These are phyloP conservation scores for Fraxinus pennsylvanica DNA, from an alignment of 257 asterid species.

Conservation along the genomic window DNA sequence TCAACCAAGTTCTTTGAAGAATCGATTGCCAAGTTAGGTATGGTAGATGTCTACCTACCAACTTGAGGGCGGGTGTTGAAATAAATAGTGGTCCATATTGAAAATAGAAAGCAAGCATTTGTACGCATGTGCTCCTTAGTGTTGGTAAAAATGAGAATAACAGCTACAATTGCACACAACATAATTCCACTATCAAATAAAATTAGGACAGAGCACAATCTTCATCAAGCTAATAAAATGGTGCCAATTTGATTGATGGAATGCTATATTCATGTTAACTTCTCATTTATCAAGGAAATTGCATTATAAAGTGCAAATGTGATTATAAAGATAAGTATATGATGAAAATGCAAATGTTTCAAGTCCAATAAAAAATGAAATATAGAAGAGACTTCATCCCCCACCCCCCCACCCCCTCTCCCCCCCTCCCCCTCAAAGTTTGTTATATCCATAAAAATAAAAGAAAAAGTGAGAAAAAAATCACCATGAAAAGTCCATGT, in stretches of 20 bases:
- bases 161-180: neutral
- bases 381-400: neutral
- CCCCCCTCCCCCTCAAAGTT: neutral
- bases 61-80: no score
- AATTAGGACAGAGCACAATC: conserved; percentile 10
- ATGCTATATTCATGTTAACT: neutral
- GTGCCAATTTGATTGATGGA: conserved; percentile 10
- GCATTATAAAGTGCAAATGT: conserved; percentile 13
- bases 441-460: neutral
- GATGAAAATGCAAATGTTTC: neutral
- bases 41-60: no score
- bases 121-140: neutral
- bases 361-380: neutral
- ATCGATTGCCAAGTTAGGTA: no score
- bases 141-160: neutral
- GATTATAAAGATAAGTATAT: neutral
- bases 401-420: neutral
- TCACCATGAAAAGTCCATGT: conserved; percentile 93
- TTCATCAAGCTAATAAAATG: conserved; percentile 2
- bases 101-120: conserved; percentile 10
- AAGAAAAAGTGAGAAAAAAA: conserved; percentile 10
- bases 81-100: no score
- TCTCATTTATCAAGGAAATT: conserved; percentile 21
- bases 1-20: no score
- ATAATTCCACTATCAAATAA: neutral